phyloP scores from a whole-genome alignment of 1,139 yeast genomes.

The Scheffersomyces stambukii region DNA sequence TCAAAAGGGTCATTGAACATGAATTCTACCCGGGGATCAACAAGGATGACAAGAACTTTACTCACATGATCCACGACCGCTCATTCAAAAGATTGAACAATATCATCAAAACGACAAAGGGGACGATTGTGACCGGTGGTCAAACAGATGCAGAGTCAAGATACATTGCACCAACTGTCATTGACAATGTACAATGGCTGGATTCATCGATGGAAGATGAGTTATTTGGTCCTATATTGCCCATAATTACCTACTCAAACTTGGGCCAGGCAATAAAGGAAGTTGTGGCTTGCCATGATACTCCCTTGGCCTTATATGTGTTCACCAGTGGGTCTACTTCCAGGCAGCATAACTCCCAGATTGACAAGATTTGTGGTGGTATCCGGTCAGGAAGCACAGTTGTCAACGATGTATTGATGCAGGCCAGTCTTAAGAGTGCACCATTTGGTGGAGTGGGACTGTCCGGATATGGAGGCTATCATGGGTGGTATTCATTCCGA shows the following conservation, averaged over 20 bases:
- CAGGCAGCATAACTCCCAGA: constrained; percentile 39
- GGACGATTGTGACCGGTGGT: constrained; percentile 58
- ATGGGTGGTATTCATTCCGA: constrained; percentile 68
- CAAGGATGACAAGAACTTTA: constrained; percentile 34
- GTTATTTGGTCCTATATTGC: constrained; percentile 82
- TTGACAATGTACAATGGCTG: constrained; percentile 54
- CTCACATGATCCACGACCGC: constrained; percentile 61
- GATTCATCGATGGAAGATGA: constrained; percentile 76
- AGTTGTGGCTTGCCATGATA: constrained; percentile 45
- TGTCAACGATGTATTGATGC: constrained; percentile 70
- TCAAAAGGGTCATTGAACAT: constrained; percentile 35
- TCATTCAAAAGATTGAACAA: constrained; percentile 50
- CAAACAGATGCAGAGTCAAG: constrained; percentile 37
- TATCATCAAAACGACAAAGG: constrained; percentile 51
- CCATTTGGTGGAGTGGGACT: constrained; percentile 92
- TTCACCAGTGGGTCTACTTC: constrained; percentile 48
- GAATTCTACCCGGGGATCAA: constrained; percentile 28
- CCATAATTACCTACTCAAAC: constrained; percentile 55
- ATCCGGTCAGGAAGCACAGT: constrained; percentile 73
- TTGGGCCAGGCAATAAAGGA: constrained; percentile 45
- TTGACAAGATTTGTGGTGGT: constrained; percentile 43
- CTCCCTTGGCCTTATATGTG: constrained; percentile 80
- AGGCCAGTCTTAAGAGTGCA: constrained; percentile 59
- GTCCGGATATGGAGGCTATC: constrained; percentile 80
- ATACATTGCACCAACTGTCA: constrained; percentile 71